Base-by-base conservation (phyloP, 1,139 yeast species). In the Kodamaea arcana region DNA sequence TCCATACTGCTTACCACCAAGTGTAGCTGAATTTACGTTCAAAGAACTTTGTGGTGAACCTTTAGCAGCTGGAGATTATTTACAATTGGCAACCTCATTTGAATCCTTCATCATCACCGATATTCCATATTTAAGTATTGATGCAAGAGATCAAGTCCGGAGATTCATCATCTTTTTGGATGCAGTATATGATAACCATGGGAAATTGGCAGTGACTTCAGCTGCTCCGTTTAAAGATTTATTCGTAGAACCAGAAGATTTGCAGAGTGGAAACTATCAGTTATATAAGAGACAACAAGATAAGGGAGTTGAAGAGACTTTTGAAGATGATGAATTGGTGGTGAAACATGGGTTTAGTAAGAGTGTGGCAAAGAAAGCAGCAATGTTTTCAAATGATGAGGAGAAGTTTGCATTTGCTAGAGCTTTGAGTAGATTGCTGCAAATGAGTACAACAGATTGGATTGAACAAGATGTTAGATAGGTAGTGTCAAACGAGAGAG, bases 371-470 rank as follows among this genome's bases (percentile, higher is more conserved):
- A 75, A 81, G 46, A 78, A 81, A 54, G 84, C 94, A 1, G 67
- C 83, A 24, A 78, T 87, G 78, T 90, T 92, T 62, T 84, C 71
- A 31, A 72, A 83, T 30, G 97, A 88, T 56, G 98, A 92, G 58
- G 98, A 92, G 60, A 76, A 83, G 58, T 92, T 92, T 66, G 98
- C 98, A 12, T 92, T 90, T 68, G 95, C 97, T 1, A 73, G 98
- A 53, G 97, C 97, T 0, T 68, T 92, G 43, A 82, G 94, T 47
- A 75, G 98, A 55, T 69, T 92, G 46, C 75, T 92, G 34, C 97
- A 92, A 50, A 92, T 92, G 97, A 83, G 95, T 47, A 83, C 95
- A 4, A 81, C 81, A 29, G 95, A 84, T 36, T 92, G 98, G 98
- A 82, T 86, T 11, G 87, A 79, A 20, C 24, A 29, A 10, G 25